These are phyloP conservation scores for Entoloma clypeatum DNA, from an alignment of 1,284 basidiomycete species.

Conservation along the genomic window DNA sequence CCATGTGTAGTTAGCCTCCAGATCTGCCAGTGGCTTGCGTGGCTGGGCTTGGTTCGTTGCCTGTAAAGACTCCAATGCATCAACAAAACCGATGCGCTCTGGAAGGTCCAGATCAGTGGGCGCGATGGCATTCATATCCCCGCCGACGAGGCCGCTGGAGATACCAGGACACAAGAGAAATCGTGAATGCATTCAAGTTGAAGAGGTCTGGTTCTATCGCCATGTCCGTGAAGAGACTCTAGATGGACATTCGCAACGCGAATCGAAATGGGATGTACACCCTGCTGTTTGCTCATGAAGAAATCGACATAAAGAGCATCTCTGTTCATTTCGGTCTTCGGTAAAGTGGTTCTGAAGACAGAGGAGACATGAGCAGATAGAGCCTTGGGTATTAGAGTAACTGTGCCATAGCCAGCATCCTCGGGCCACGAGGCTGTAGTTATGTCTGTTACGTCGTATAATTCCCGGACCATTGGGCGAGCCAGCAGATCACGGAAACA, in stretches of 20 bases:
- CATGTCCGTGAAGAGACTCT: conserved; percentile 22
- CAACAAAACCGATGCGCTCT: conserved; percentile 16
- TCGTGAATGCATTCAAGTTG: conserved; percentile 18
- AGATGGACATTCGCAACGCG: conserved; percentile 24
- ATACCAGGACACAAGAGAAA: conserved; percentile 13
- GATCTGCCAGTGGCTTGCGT: background rate
- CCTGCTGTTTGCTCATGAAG: too few relatives aligned
- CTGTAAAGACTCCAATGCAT: conserved; percentile 17
- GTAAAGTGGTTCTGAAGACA: conserved; percentile 17
- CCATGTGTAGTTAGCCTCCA: conserved; percentile 19
- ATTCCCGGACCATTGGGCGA: conserved; percentile 18
- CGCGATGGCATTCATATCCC: conserved; percentile 26
- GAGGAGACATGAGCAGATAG: conserved; percentile 16
- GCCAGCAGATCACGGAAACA: conserved; percentile 20
- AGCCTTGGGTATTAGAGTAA: conserved; percentile 21
- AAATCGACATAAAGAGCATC: conserved; percentile 24
- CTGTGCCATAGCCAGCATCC: conserved; percentile 19
- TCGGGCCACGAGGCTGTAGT: conserved; percentile 8
- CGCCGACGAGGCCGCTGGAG: conserved; percentile 23
- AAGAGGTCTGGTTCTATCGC: conserved; percentile 18
- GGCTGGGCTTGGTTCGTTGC: background rate
- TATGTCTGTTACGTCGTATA: conserved; percentile 21
- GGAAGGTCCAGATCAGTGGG: conserved; percentile 16
- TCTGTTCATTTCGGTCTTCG: conserved; percentile 20
- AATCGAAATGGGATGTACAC: conserved; percentile 7